Conservation (phyloP, 2,329 filamentous ascomycete genomes). For the Aureobasidium uvarum region DNA sequence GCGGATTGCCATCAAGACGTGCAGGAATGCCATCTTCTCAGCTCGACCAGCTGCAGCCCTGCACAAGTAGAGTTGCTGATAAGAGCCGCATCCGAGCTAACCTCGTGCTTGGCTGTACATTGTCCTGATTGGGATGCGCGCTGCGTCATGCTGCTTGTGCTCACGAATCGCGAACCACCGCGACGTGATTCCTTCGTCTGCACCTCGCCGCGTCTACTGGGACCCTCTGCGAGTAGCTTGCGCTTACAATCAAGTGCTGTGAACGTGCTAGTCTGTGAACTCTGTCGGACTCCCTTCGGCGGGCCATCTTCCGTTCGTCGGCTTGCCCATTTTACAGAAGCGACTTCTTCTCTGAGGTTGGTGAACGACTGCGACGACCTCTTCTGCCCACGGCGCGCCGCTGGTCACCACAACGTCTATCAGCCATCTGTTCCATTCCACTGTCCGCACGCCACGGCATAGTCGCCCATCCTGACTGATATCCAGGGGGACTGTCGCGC, state of each 20-base stretch:
- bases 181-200: neutral
- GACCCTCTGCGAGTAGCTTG: neutral
- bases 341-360: conserved; percentile 3
- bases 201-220: neutral
- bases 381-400: neutral
- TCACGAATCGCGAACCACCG: neutral
- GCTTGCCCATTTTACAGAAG: neutral
- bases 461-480: neutral
- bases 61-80: conserved; percentile 3
- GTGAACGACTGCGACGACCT: neutral
- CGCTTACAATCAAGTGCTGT: neutral
- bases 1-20: neutral
- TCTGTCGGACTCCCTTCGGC: neutral
- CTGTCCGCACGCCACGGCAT: neutral
- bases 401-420: neutral
- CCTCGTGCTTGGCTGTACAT: neutral
- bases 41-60: neutral
- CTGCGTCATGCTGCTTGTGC: neutral
- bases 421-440: neutral
- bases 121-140: neutral
- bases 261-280: conserved; percentile 7
- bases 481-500: neutral
- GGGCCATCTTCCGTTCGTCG: neutral
- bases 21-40: conserved; percentile 7
- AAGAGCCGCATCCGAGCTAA: conserved; percentile 13